A percentile compares a stretch with the other conserved stretches of the same genome.
Conservation (phyloP, 768 basidiomycete species). For the Rhodotorula toruloides region DNA sequence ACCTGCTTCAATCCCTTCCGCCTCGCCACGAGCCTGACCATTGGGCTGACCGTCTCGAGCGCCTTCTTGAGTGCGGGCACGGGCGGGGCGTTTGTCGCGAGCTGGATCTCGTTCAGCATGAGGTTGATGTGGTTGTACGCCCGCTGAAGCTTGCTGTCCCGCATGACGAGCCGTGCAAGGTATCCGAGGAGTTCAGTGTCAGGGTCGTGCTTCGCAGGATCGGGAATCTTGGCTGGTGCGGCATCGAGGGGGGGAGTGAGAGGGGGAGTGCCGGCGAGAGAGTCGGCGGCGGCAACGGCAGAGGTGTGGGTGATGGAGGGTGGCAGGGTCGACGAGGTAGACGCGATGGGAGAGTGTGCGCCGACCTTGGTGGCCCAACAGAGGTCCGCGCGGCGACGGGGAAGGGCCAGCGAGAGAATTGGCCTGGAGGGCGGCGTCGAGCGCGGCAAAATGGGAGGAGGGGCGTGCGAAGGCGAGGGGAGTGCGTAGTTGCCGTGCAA, state of each 20-base stretch:
- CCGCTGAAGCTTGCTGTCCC: slow-evolving; percentile 60
- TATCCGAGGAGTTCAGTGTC: slow-evolving; percentile 23
- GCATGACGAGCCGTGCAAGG: slow-evolving; percentile 60
- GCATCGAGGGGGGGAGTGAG: not conserved
- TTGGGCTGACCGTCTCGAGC: slow-evolving; percentile 63
- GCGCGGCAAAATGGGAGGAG: not conserved
- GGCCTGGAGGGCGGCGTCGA: not conserved
- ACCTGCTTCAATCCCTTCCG: slow-evolving; percentile 63
- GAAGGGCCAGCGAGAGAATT: not conserved
- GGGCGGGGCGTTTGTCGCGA: slow-evolving; percentile 69
- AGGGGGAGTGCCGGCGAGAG: not conserved
- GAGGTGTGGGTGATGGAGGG: not conserved
- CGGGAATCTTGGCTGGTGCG: not conserved
- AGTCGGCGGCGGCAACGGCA: not conserved
- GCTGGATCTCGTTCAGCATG: slow-evolving; percentile 68
- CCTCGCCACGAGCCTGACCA: slow-evolving; percentile 59
- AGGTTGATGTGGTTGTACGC: slow-evolving; percentile 57
- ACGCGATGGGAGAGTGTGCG: not conserved
- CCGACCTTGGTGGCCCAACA: too few relatives aligned
- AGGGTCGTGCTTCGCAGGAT: slow-evolving; percentile 18
- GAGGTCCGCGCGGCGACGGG: too few relatives aligned
- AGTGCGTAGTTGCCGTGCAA: too few relatives aligned
- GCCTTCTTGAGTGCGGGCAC: slow-evolving; percentile 73
- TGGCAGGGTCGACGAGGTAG: not conserved
- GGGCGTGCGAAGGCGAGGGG: not conserved